These are phyloP conservation scores for Aspergillus terreus DNA, from an alignment of 2,329 filamentous ascomycete genomes.

Conservation along the genomic window DNA sequence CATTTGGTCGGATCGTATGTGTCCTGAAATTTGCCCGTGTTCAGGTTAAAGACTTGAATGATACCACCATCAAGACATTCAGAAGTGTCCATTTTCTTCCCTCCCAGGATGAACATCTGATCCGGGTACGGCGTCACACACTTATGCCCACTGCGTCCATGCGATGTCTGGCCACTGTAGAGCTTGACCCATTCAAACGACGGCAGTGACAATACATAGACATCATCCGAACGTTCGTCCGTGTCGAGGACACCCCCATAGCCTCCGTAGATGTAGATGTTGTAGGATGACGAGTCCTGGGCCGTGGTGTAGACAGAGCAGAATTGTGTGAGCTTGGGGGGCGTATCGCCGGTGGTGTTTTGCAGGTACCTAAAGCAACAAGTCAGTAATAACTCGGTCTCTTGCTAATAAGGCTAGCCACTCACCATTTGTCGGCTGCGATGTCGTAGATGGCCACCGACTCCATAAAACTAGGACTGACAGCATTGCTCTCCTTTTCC, in stretches of 20 bases:
- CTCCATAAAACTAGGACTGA: slow-evolving; percentile 35
- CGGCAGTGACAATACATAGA: slow-evolving; percentile 45
- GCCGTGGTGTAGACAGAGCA: slow-evolving; percentile 40
- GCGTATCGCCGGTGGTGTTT: slow-evolving; percentile 37
- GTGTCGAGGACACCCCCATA: slow-evolving; percentile 31
- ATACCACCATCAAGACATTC: slow-evolving; percentile 1
- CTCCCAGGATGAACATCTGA: slow-evolving; percentile 40
- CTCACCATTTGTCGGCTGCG: slow-evolving; percentile 22
- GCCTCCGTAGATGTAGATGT: slow-evolving; percentile 52
- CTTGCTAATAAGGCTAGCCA: not conserved
- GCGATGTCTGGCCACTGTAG: slow-evolving; percentile 19
- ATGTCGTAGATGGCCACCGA: slow-evolving; percentile 38
- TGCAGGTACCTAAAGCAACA: slow-evolving; percentile 35
- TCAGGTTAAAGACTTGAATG: slow-evolving; percentile 12
- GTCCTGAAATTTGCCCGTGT: slow-evolving; percentile 9
- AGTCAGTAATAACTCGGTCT: not conserved
- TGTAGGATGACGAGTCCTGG: slow-evolving; percentile 39
- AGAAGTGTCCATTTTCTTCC: slow-evolving; percentile 5
- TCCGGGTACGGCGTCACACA: slow-evolving; percentile 47
- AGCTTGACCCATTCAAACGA: slow-evolving; percentile 45
- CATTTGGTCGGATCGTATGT: slow-evolving; percentile 8
- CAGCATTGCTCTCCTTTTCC: slow-evolving; percentile 13
- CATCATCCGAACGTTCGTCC: slow-evolving; percentile 37
- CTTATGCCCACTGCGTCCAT: slow-evolving; percentile 25
- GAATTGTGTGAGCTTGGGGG: slow-evolving; percentile 34